Evolutionary conservation across 257 asterid species (phyloP).

Genomic region (Solanum etuberosum): DNA sequence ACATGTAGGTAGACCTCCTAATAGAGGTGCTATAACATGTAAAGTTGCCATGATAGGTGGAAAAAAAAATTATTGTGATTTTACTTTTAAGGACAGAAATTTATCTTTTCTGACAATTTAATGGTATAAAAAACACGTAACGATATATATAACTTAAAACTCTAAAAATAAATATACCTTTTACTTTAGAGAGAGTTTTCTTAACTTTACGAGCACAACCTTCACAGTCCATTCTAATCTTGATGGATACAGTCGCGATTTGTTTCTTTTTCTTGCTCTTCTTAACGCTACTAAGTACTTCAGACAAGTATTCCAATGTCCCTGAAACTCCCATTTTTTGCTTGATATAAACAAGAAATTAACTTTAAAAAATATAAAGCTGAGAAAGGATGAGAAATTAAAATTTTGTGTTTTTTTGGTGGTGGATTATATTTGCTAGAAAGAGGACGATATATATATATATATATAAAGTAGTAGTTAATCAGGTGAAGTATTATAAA

Average conservation of each 20-base stretch:
- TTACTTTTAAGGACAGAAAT: background rate
- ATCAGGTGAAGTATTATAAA: background rate
- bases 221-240: constrained; percentile 83
- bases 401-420: background rate
- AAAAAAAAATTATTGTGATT: background rate
- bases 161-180: constrained; percentile 22
- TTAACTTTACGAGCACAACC: constrained; percentile 70
- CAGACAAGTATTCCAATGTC: constrained; percentile 62
- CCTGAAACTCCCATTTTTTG: constrained; percentile 57
- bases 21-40: background rate
- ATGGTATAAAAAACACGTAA: background rate
- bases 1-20: background rate
- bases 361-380: too few species aligned
- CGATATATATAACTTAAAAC: background rate
- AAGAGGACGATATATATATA: background rate
- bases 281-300: constrained; percentile 30
- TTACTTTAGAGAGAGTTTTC: constrained; percentile 44
- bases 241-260: constrained; percentile 47
- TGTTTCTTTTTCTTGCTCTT: constrained; percentile 59
- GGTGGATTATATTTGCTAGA: background rate
- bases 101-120: background rate
- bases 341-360: background rate
- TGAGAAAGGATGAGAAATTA: background rate
- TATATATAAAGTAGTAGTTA: background rate
- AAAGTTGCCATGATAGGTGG: background rate